phyloP scores from a whole-genome alignment of 345 rosid genomes.

The thale cress (Arabidopsis thaliana) region DNA sequence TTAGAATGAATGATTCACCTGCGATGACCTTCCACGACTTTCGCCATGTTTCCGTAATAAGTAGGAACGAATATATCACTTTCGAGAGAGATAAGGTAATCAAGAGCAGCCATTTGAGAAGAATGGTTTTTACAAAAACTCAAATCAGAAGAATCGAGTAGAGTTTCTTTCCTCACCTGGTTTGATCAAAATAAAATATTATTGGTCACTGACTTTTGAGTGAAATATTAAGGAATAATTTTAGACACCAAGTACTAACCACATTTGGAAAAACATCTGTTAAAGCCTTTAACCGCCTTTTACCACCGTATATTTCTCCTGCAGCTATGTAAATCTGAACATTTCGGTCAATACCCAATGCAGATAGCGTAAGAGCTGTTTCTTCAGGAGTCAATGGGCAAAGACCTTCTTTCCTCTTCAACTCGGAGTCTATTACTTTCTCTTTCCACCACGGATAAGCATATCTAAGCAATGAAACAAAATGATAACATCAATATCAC shows the following conservation, averaged over 20 bases:
- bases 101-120: conserved; percentile 93
- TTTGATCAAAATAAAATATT: neutral
- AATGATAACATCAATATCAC: neutral
- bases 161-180: conserved; percentile 89
- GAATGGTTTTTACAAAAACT: conserved; percentile 80
- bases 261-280: conserved; percentile 71
- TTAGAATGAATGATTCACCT: conserved; percentile 47
- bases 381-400: conserved; percentile 95
- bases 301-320: conserved; percentile 83
- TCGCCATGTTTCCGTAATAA: conserved; percentile 99
- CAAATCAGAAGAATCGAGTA: conserved; percentile 73
- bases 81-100: conserved; percentile 91
- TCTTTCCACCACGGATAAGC: conserved; percentile 98
- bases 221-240: neutral
- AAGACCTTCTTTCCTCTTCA: conserved; percentile 83
- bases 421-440: conserved; percentile 77
- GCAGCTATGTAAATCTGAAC: conserved; percentile 86
- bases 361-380: conserved; percentile 75
- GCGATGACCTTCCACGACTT: conserved; percentile 99
- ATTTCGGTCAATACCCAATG: conserved; percentile 70
- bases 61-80: conserved; percentile 97
- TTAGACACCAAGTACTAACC: conserved; percentile 51
- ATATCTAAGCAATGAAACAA: conserved; percentile 54
- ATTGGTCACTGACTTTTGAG: neutral
- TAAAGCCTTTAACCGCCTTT: conserved; percentile 72